phyloP scores from a whole-genome alignment of 495 filamentous ascomycete species.

The Diplogelasinospora grovesii region DNA sequence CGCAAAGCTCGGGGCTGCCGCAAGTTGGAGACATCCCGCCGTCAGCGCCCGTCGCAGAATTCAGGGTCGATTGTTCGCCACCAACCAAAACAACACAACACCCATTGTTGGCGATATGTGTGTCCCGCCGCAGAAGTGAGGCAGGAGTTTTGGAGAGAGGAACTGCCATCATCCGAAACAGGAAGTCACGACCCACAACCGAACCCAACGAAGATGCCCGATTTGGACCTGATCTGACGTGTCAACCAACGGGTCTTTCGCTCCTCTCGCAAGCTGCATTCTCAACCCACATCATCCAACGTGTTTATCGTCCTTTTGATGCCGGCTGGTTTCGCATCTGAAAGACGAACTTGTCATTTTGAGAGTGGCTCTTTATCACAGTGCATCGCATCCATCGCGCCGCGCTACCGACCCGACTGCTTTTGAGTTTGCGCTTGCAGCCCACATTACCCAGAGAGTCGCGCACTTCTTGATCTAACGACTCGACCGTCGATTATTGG shows the following conservation, averaged over 20 bases:
- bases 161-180: not conserved
- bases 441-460: constrained; percentile 13
- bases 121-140: constrained; percentile 10
- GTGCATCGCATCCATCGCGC: not conserved
- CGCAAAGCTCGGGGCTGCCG: constrained; percentile 6
- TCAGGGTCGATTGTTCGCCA: too few species aligned
- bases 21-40: not conserved
- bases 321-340: constrained; percentile 18
- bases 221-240: constrained; percentile 19
- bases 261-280: not conserved
- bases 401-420: constrained; percentile 3
- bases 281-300: not conserved
- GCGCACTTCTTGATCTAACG: constrained; percentile 15
- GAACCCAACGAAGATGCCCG: constrained; percentile 18
- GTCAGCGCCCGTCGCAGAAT: constrained; percentile 7
- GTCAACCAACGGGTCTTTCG: constrained; percentile 9
- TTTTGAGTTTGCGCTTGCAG: constrained; percentile 19
- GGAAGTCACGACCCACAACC: constrained; percentile 9
- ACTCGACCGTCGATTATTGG: constrained; percentile 5
- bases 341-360: not conserved
- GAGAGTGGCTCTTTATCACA: constrained; percentile 4
- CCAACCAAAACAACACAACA: too few species aligned
- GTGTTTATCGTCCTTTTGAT: constrained; percentile 2
- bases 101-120: constrained; percentile 10
- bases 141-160: constrained; percentile 4